Evolutionary conservation across 495 filamentous ascomycete species (phyloP).

Genomic region (Extremus antarcticus): DNA sequence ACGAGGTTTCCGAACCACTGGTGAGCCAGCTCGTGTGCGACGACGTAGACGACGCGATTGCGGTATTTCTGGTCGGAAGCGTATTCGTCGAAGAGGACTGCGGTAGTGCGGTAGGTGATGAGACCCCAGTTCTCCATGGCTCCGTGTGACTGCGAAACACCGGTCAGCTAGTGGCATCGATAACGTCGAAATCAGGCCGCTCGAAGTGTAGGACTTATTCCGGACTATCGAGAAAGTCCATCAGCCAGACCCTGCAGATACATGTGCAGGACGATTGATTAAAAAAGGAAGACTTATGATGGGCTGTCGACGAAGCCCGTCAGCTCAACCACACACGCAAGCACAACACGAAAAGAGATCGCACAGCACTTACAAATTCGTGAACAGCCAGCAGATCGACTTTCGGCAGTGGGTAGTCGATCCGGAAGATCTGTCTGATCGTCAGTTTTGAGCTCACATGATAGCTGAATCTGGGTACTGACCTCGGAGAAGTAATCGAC

Average conservation of each 20-base stretch:
- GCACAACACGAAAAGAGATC: background rate
- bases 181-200: background rate
- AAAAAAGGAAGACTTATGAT: constrained; percentile 19
- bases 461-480: background rate
- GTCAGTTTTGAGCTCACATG: background rate
- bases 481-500: constrained; percentile 91
- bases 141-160: constrained; percentile 46
- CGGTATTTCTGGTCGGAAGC: constrained; percentile 78
- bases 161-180: background rate
- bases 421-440: constrained; percentile 54
- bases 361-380: constrained; percentile 65
- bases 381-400: constrained; percentile 91
- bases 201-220: too few species aligned
- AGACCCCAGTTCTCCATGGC: constrained; percentile 85
- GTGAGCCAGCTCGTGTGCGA: constrained; percentile 89
- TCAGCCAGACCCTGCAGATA: too few species aligned
- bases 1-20: constrained; percentile 99
- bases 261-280: too few species aligned
- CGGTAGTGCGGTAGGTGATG: constrained; percentile 89
- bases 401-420: constrained; percentile 94
- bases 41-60: constrained; percentile 87
- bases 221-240: too few species aligned
- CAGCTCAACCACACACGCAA: background rate
- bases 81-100: constrained; percentile 84
- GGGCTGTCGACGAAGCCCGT: constrained; percentile 11